Evolutionary conservation across 2,329 filamentous ascomycete genomes (phyloP).

Genomic region (Magnaporthiopsis incrustans): DNA sequence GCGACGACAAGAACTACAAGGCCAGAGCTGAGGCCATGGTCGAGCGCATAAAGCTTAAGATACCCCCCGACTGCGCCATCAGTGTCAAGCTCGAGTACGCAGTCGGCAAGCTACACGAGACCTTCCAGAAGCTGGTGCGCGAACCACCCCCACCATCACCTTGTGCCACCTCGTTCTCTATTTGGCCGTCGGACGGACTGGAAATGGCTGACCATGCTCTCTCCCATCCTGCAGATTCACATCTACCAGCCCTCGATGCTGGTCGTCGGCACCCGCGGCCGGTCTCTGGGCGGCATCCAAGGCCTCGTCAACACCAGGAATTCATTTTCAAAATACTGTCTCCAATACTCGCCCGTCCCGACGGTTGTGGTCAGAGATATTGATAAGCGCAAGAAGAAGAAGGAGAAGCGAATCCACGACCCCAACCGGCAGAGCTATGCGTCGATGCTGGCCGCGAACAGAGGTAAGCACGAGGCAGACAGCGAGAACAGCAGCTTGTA

Average conservation of each 20-base stretch:
- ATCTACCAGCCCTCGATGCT: constrained; percentile 88
- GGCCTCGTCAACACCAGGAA: constrained; percentile 67
- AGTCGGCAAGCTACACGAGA: constrained; percentile 81
- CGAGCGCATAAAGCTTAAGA: constrained; percentile 70
- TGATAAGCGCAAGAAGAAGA: constrained; percentile 83
- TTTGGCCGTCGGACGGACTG: background rate
- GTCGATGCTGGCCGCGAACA: constrained; percentile 61
- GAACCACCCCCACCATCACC: background rate
- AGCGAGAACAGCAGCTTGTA: constrained; percentile 44
- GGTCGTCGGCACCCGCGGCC: constrained; percentile 80
- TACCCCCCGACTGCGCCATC: constrained; percentile 71
- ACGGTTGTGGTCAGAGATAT: constrained; percentile 87
- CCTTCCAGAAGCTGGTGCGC: constrained; percentile 81
- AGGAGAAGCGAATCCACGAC: constrained; percentile 73
- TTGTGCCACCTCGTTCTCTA: background rate
- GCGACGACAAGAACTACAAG: constrained; percentile 64
- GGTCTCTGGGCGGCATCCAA: constrained; percentile 78
- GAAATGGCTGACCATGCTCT: background rate
- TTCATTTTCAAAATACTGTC: constrained; percentile 88
- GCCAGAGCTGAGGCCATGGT: constrained; percentile 69
- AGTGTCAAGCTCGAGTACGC: constrained; percentile 81
- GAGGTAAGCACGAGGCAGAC: constrained; percentile 50
- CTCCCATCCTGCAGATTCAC: constrained; percentile 54
- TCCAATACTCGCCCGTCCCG: constrained; percentile 87
- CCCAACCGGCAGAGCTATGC: constrained; percentile 68